Evolutionary conservation across 192 early-diverging fungal genomes (phyloP), one percentile per base, ranked within the genome.

Genomic region (Chytriomyces sp.): DNA sequence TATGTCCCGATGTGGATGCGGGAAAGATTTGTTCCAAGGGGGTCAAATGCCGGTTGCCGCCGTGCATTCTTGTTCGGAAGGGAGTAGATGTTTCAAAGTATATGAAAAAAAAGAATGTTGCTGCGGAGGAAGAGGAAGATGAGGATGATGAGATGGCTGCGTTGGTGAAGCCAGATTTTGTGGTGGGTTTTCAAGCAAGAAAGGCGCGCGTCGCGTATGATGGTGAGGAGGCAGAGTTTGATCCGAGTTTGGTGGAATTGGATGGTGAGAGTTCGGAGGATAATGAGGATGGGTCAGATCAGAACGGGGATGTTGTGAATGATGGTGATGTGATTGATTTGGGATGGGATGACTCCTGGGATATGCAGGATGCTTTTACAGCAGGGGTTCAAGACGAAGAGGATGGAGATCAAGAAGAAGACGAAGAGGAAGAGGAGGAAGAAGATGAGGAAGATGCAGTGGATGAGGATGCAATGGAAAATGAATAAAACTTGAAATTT

Each of bases 1-100:
- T 28, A 67, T 67, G 65, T 67, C 65, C 65, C 26, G 65, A 67
- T 23, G 44, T 16, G 65, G 65, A 67, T 67, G 46, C 65, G 18
- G 65, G 65, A 67, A 35, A 23, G 47, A 18, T 23, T 28, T 67
- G 65, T 46, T 45, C 35, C 5, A 45, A 45, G 5, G 65, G 65
- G 11, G 45, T 46, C 16, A 67, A 67, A 0, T 67, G 65, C 16
- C n/a, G 44, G 45, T 67, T 67, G 65, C 13, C 65, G 5, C 65
- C 65, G 43, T 67, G 65, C 47, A 45, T 46, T 35, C 47, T 67
- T 13, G 65, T 46, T 28, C 26, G 65, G 45, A 67, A 45, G 45
- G 65, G 65, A 6, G 47, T 67, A 2, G 65, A 67, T 67, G 65
- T 67, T 28, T 18, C 43, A 3, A 35, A 46, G 35, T 46, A 46